phyloP scores from a whole-genome alignment of 2,329 filamentous ascomycete genomes.

The Penicillium olsonii region DNA sequence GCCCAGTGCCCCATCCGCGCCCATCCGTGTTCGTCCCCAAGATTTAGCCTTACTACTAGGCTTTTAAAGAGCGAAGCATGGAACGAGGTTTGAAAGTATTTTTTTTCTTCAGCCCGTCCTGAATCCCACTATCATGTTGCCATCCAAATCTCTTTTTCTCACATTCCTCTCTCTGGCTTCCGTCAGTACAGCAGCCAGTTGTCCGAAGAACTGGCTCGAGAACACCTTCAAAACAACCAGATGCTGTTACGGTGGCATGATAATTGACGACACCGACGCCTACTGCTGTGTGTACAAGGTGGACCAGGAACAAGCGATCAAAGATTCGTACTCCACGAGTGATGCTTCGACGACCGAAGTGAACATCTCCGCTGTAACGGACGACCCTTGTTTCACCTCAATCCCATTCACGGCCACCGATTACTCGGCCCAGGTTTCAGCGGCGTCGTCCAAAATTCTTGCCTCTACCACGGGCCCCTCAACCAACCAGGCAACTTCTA shows the following conservation, averaged over 20 bases:
- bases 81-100: too few species aligned
- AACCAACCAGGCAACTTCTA: background rate
- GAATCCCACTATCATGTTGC: too few species aligned
- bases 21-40: too few species aligned
- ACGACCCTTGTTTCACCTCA: background rate
- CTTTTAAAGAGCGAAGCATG: too few species aligned
- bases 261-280: background rate
- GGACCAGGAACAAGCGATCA: background rate
- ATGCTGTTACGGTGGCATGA: constrained; percentile 9
- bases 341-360: background rate
- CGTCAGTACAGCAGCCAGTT: background rate
- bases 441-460: background rate
- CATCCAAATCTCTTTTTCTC: background rate
- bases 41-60: too few species aligned
- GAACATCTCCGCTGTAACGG: background rate
- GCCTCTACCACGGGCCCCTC: background rate
- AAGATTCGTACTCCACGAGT: background rate
- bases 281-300: constrained; percentile 10
- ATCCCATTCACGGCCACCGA: constrained; percentile 11
- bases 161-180: background rate
- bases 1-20: too few species aligned
- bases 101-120: too few species aligned
- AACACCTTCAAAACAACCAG: background rate
- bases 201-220: background rate
- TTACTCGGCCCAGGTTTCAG: constrained; percentile 11